These are phyloP conservation scores for Cyphellophora attinorum DNA, from an alignment of 2,329 filamentous ascomycete genomes.

Conservation along the genomic window DNA sequence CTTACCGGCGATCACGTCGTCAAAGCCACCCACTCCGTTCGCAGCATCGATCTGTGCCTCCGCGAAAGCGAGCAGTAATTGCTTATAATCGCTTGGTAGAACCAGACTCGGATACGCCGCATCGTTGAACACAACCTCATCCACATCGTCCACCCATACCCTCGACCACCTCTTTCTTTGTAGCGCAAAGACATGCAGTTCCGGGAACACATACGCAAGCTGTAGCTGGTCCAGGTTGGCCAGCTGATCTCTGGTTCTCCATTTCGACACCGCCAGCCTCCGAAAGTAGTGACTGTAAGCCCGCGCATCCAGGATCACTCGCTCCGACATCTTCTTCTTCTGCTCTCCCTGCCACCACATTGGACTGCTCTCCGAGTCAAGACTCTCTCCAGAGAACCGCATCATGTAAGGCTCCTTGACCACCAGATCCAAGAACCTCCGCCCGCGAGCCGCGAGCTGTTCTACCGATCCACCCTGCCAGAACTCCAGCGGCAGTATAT, in stretches of 20 bases:
- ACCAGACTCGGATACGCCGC: constrained; percentile 39
- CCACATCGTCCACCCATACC: constrained; percentile 29
- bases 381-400: not conserved
- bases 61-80: constrained; percentile 38
- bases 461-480: constrained; percentile 28
- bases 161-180: constrained; percentile 34
- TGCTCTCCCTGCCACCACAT: not conserved
- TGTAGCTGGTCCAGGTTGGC: not conserved
- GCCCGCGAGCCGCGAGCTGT: constrained; percentile 36
- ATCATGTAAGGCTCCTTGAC: not conserved
- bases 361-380: not conserved
- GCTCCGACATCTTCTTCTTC: constrained; percentile 1
- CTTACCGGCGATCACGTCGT: constrained; percentile 10
- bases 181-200: constrained; percentile 39
- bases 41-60: constrained; percentile 29
- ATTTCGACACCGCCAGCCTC: not conserved
- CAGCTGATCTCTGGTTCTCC: not conserved
- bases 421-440: constrained; percentile 35
- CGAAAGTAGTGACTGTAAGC: not conserved
- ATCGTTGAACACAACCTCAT: constrained; percentile 35
- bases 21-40: constrained; percentile 4
- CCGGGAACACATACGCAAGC: constrained; percentile 16
- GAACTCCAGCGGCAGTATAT: constrained; percentile 23
- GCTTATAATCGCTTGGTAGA: constrained; percentile 37
- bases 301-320: not conserved